Conservation (phyloP, 805 yeast species). For the Suhomyces kilbournensis region DNA sequence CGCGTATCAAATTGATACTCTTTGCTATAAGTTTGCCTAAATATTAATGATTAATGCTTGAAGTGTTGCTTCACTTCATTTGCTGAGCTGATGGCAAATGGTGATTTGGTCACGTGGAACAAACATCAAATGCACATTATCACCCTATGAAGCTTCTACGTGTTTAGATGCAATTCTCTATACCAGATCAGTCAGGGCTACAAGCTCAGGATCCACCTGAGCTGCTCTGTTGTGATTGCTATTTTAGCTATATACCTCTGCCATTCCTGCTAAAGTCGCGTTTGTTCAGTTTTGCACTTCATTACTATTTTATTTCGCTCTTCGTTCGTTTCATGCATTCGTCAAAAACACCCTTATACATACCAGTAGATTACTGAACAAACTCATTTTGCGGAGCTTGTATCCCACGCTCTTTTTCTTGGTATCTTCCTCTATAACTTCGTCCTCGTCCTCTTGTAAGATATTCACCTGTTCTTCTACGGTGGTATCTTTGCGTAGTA, state of each 20-base stretch:
- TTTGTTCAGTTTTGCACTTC: too few species aligned
- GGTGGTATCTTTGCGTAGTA: background rate
- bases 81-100: background rate
- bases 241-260: background rate
- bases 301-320: too few species aligned
- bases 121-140: too few species aligned
- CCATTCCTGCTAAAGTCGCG: background rate
- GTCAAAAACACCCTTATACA: constrained; percentile 7
- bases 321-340: constrained; percentile 1
- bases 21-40: background rate
- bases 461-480: background rate
- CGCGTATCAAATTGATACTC: background rate
- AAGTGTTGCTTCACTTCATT: background rate
- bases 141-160: too few species aligned
- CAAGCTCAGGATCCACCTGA: too few species aligned
- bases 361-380: constrained; percentile 8
- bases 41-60: background rate
- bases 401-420: constrained; percentile 10
- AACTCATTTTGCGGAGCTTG: constrained; percentile 3
- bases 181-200: too few species aligned
- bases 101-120: background rate
- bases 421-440: background rate
- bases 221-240: background rate
- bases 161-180: too few species aligned
- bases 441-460: constrained; percentile 1